Base-by-base conservation (phyloP, 768 basidiomycete species). In the Chlorophyllum brunneum region DNA sequence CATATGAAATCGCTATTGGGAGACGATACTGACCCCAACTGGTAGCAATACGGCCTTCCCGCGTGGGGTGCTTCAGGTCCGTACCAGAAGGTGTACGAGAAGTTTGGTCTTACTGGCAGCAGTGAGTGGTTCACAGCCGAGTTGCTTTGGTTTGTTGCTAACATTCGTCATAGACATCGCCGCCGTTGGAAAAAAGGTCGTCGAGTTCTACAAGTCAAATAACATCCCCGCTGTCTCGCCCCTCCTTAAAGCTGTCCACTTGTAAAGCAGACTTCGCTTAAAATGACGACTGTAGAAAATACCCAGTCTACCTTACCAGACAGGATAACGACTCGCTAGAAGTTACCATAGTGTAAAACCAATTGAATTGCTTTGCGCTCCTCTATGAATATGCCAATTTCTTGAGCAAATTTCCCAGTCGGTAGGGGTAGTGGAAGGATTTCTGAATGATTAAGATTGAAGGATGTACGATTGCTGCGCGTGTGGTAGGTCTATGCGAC, bases 1-100 rank as follows among this genome's bases (percentile, higher is more conserved):
- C 20, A 2, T 16, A 20, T 43, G 6, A 33, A 6, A 15, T 34
- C 20, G 15, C 18, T 8, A 38, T 41, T 4, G 5, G 15, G 31
- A 9, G 18, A n/a, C 29, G 18, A 30, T 33, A 43, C 49, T 67
- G 44, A 56, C 34, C 20, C n/a, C 23, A 30, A 50, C 16, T 48
- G 57, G 9, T 60, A 82, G 78, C 87, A 89, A 77, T 89, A 75
- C 55, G 89, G 88, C 62, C 66, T 90, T 53, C 60, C 71, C 30
- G 77, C 75, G 29, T 97, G 89, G 87, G 93, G 93, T 65, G 83
- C 90, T 13, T 95, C 92, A 16, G 93, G 88, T 48, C 93, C 94
- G 9, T 93, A 91, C 65, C 78, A 84, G 69, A 80, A 93, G 73
- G 87, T 95, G 10, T 97, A 97, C 67, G 88, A 88, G 73, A 90